Evolutionary conservation across 2,329 filamentous ascomycete species (phyloP).

Genomic region (Pezicula neosporulosa): DNA sequence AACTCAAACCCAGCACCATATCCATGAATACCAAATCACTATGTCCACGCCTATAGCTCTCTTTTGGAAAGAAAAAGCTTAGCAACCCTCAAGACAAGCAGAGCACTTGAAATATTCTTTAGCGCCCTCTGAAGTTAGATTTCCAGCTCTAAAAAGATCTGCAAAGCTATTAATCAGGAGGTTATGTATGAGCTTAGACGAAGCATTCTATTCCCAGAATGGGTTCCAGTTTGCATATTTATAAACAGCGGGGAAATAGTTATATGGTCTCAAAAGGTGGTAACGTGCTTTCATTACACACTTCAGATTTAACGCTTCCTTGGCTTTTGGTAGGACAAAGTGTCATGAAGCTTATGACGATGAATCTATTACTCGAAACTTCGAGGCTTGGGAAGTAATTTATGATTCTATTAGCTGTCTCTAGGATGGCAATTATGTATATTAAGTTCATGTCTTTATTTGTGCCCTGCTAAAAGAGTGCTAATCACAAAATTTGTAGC

Average conservation of each 20-base stretch:
- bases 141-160: background rate
- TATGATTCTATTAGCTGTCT: constrained; percentile 18
- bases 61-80: background rate
- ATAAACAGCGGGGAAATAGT: constrained; percentile 7
- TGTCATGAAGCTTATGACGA: background rate
- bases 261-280: constrained; percentile 14
- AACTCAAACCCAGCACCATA: too few relatives aligned
- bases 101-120: background rate
- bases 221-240: constrained; percentile 18
- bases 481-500: constrained; percentile 3
- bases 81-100: background rate
- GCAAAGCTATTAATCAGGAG: constrained; percentile 16
- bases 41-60: too few relatives aligned
- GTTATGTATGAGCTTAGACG: constrained; percentile 2
- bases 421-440: constrained; percentile 15
- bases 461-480: background rate
- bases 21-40: too few relatives aligned
- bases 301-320: constrained; percentile 10
- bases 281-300: constrained; percentile 13
- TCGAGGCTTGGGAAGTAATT: constrained; percentile 8
- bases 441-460: background rate
- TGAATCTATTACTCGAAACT: too few relatives aligned
- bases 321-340: background rate
- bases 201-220: constrained; percentile 10
- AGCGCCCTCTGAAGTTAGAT: background rate